These are phyloP conservation scores for Oryza glumipatula DNA, from an alignment of 176 grass and related monocot genomes.

Conservation along the genomic window DNA sequence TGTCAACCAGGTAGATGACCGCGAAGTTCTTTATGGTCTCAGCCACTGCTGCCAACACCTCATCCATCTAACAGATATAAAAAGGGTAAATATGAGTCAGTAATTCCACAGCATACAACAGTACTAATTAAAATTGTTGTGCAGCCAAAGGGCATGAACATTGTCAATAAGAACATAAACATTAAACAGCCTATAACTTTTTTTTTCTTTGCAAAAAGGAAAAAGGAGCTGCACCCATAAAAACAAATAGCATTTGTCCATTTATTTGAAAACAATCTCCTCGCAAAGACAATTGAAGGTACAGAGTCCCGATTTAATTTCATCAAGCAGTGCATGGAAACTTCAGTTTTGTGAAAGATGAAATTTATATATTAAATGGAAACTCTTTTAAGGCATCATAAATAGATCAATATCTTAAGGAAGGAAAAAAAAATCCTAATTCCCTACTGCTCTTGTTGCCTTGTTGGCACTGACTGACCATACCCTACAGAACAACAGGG, in stretches of 20 bases:
- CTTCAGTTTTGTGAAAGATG: neutral
- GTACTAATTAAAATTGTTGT: neutral
- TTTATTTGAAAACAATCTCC: neutral
- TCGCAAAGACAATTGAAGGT: neutral
- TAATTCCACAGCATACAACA: neutral
- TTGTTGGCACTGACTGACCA: neutral
- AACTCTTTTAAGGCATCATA: neutral
- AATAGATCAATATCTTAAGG: neutral
- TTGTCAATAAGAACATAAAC: neutral
- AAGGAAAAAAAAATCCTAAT: too few species aligned
- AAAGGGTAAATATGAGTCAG: neutral
- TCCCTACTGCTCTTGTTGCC: too few species aligned
- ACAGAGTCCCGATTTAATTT: too few species aligned
- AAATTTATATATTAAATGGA: neutral
- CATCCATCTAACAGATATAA: conserved; percentile 35
- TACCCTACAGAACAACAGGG: neutral
- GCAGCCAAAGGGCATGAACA: neutral
- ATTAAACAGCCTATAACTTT: neutral
- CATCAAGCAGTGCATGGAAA: too few species aligned
- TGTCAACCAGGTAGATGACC: conserved; percentile 81
- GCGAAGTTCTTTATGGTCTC: conserved; percentile 97
- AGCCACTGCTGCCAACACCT: conserved; percentile 40
- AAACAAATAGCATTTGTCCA: neutral
- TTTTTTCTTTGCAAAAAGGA: neutral
- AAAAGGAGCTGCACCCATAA: neutral